Base-by-base conservation (phyloP, 2,329 filamentous ascomycete species). In the Aciculosporium take region DNA sequence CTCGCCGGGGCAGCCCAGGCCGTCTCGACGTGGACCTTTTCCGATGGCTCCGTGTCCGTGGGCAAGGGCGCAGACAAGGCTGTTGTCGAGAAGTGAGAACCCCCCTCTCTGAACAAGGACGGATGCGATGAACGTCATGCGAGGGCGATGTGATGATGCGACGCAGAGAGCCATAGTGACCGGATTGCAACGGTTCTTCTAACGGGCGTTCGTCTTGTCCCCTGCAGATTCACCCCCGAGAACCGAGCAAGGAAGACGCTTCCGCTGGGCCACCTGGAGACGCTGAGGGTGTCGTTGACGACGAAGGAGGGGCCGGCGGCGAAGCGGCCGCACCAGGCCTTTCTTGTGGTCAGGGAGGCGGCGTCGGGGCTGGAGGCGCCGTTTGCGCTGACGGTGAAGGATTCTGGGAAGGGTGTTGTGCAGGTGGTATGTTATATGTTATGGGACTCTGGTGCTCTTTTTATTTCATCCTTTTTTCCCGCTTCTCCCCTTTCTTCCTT, bases 311-410 rank as follows among this genome's bases (percentile, higher is more conserved):
- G 75, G 56, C 78, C 79, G 62, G 80, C 78, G 52, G 72, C 76
- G 36, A 89, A 87, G 70, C 78, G 84, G 49, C 86, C 91, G 52
- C 91, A 98, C 63, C 91, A 98, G 64, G 87, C 87, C 5, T 95
- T 95, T 67, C 71, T 98, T 41, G 71, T 91, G 13, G 64, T 98
- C 44, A 79, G 76, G 52, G 87, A 96, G 52, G 66, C 70, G 12
- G 67, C 70, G 10, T 80, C 79, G 9, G 85, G 84, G 28, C 69
- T 98, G 36, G 88, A 96, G 61, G 80, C 87, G 20, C 87, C 88
- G 1, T 94, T 89, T 54, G 78, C 87, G 1, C 71, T 98, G 52
- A 79, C 67, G 9, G 67, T 94, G 37, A 94, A 94, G 67, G 84
- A 91, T 8, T 86, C 72, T 53, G 91, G 91, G 50, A 94, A 94